Percentiles rank a stretch among this genome's conserved stretches.
Conservation (phyloP, 495 filamentous ascomycete genomes). For the Choiromyces venosus region DNA sequence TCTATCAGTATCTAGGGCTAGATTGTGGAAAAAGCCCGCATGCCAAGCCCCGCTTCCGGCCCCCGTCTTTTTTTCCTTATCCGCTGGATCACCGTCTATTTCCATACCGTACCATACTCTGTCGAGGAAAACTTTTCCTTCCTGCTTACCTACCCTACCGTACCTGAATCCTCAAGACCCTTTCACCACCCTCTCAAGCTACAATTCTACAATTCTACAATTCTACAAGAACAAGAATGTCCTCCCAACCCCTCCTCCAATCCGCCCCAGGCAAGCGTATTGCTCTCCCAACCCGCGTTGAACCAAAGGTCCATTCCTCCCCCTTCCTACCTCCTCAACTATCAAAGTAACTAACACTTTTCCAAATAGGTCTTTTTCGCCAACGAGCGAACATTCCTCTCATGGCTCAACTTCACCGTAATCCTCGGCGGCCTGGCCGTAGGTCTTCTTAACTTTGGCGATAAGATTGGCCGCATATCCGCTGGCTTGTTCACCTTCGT, state of each 20-base stretch:
- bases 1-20: background rate
- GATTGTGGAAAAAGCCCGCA: background rate
- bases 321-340: background rate
- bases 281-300: slow-evolving; percentile 93
- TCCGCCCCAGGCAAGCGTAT: slow-evolving; percentile 95
- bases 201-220: slow-evolving; percentile 12
- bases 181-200: background rate
- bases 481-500: slow-evolving; percentile 90
- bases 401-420: slow-evolving; percentile 97
- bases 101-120: background rate
- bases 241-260: slow-evolving; percentile 90
- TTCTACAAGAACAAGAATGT: slow-evolving; percentile 56
- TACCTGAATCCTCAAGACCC: background rate
- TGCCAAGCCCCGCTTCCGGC: background rate
- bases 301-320: slow-evolving; percentile 61
- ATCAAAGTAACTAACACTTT: slow-evolving; percentile 10
- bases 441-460: slow-evolving; percentile 96
- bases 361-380: slow-evolving; percentile 79
- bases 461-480: slow-evolving; percentile 83
- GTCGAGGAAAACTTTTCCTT: background rate
- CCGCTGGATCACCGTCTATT: background rate
- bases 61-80: background rate
- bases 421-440: slow-evolving; percentile 93
- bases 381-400: slow-evolving; percentile 97
- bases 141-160: background rate